Evolutionary conservation across 2,329 filamentous ascomycete species (phyloP).

Genomic region (Aspergillus arachidicola): DNA sequence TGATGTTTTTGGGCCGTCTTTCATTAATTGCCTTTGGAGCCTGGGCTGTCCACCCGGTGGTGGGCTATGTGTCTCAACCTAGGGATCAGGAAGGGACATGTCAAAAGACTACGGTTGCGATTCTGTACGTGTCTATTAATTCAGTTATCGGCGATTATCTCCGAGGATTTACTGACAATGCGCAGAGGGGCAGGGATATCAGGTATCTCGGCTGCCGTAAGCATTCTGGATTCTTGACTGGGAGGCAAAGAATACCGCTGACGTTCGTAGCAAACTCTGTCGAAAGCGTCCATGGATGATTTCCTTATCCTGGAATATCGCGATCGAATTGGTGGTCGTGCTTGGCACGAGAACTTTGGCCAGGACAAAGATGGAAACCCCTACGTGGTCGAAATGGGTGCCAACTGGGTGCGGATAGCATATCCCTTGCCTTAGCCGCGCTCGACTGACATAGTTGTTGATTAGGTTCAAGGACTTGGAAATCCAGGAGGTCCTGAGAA

Average conservation of each 20-base stretch:
- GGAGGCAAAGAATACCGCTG: neutral
- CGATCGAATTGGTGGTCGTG: slow-evolving; percentile 63
- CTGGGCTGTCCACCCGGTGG: slow-evolving; percentile 7
- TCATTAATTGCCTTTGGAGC: neutral
- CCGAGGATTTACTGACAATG: neutral
- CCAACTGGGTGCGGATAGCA: slow-evolving; percentile 59
- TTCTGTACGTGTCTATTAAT: slow-evolving; percentile 25
- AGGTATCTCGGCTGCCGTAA: slow-evolving; percentile 63
- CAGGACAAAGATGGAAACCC: slow-evolving; percentile 52
- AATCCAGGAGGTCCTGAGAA: slow-evolving; percentile 45
- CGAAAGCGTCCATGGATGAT: slow-evolving; percentile 62
- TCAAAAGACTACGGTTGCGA: slow-evolving; percentile 34
- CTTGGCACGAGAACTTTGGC: slow-evolving; percentile 60
- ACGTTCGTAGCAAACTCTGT: slow-evolving; percentile 55
- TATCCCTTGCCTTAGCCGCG: neutral
- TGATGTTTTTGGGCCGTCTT: neutral
- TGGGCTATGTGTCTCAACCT: slow-evolving; percentile 17
- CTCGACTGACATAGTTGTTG: neutral
- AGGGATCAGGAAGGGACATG: slow-evolving; percentile 25
- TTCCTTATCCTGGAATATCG: slow-evolving; percentile 69
- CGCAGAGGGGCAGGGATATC: slow-evolving; percentile 60
- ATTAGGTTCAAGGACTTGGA: slow-evolving; percentile 46
- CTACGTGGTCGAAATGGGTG: slow-evolving; percentile 64
- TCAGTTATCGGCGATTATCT: neutral
- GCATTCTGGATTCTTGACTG: slow-evolving; percentile 9